Base-by-base conservation (phyloP, 768 basidiomycete species). In the Lentinula detonsa region DNA sequence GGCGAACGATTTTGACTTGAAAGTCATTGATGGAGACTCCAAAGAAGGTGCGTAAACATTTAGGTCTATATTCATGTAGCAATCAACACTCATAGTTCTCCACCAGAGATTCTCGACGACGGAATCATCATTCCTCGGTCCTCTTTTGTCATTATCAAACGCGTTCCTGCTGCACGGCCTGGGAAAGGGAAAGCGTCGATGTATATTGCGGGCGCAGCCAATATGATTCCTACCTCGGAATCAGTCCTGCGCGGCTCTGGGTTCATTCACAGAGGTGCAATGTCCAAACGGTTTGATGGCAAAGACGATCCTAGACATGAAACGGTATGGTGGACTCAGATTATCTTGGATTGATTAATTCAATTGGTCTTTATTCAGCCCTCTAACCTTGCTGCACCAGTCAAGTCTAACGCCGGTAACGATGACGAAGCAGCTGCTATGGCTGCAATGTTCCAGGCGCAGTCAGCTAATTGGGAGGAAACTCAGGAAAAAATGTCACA, bases 401-500 rank as follows among this genome's bases (percentile, higher is more conserved):
- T 77, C 56, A 75, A 77, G 60, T 72, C 78, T 4, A 66, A 82
- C 46, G 81, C 81, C 21, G 76, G 80, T 2, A 79, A 82, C 64
- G 83, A 85, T 53, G 96, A 97, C 64, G 97, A 98, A 72, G 91
- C 90, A 34, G 91, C 90, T n/a, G 90, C 93, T 39, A 91, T 99
- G 81, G 90, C 89, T n/a, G 95, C 95, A 67, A 97, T 99, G 92
- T 95, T 98, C 73, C 89, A 92, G 74, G 91, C 91, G 62, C 91
- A 94, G 75, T 87, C 87, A 43, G 87, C 91, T 65, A 92, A 95
- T 75, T 99, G 96, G 97, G 91, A 97, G 79, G 91, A 95, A 83
- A 90, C 95, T 70, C 94, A 98, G 78, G 95, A 98, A 82, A 94
- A 96, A 83, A 98, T 99, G 95, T 90, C 95, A 72, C 88, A 93